phyloP scores from a whole-genome alignment of 164 flowering plant genomes.

The Litsea cubeba region DNA sequence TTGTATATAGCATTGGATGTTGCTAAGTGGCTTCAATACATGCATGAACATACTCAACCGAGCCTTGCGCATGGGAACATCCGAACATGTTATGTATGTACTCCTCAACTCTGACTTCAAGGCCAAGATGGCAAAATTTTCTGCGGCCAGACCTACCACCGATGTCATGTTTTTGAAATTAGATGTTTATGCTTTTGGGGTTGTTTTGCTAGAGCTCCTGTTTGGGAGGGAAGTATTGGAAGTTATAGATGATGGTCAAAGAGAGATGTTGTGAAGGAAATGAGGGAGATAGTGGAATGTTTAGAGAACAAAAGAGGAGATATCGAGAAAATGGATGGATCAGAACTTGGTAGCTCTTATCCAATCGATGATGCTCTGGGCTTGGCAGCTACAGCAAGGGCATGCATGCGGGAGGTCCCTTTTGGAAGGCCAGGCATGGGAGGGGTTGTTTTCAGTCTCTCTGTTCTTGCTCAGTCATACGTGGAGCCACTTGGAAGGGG shows the following conservation, averaged over 20 bases:
- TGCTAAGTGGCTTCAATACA: constrained; percentile 39
- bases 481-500: constrained; percentile 32
- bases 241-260: constrained; percentile 41
- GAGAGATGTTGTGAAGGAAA: constrained; percentile 38
- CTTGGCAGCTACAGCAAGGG: constrained; percentile 49
- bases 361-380: constrained; percentile 43
- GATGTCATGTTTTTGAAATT: constrained; percentile 29
- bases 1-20: constrained; percentile 42
- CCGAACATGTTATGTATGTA: constrained; percentile 20
- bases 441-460: constrained; percentile 55
- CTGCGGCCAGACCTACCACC: constrained; percentile 35
- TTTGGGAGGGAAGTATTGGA: constrained; percentile 52
- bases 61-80: constrained; percentile 28
- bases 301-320: constrained; percentile 44
- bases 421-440: constrained; percentile 55
- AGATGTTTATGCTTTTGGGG: constrained; percentile 66
- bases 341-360: constrained; percentile 36
- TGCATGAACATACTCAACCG: constrained; percentile 37
- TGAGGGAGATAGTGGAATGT: constrained; percentile 30
- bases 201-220: constrained; percentile 53
- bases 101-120: constrained; percentile 28
- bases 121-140: constrained; percentile 62
- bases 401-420: constrained; percentile 49
- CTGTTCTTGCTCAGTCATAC: constrained; percentile 50
- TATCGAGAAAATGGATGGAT: constrained; percentile 48